These are phyloP conservation scores for Beauveria sp. DNA, from an alignment of 2,329 filamentous ascomycete genomes.

Conservation along the genomic window DNA sequence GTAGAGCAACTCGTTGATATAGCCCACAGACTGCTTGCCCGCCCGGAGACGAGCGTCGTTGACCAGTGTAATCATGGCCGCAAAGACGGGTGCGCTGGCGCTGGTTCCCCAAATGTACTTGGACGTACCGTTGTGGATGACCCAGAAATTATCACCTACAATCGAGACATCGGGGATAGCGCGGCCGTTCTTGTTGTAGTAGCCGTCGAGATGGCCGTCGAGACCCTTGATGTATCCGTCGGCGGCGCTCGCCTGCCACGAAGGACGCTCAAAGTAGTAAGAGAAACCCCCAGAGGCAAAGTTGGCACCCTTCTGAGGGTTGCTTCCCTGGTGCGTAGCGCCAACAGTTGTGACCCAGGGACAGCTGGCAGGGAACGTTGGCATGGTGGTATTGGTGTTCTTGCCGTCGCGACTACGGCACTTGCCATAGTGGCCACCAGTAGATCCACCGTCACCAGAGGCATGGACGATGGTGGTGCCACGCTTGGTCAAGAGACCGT, in stretches of 20 bases:
- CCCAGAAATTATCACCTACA: conserved; percentile 45
- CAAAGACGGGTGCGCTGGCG: conserved; percentile 11
- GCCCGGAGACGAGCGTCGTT: conserved; percentile 10
- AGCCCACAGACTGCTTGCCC: conserved; percentile 9
- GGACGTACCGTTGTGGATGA: conserved; percentile 18
- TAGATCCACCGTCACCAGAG: conserved; percentile 22
- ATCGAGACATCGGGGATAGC: conserved; percentile 37
- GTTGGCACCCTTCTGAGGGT: conserved; percentile 29
- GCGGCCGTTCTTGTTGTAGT: conserved; percentile 36
- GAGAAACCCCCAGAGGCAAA: conserved; percentile 37
- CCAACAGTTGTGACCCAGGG: conserved; percentile 28
- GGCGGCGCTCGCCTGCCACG: conserved; percentile 33
- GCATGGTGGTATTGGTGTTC: conserved; percentile 44
- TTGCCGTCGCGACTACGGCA: conserved; percentile 50
- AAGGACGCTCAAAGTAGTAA: conserved; percentile 34
- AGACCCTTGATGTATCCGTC: conserved; percentile 31
- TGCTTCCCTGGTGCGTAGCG: conserved; percentile 30
- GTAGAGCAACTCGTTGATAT: conserved; percentile 12
- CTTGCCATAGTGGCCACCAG: background rate
- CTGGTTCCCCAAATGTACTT: conserved; percentile 17
- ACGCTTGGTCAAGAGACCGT: conserved; percentile 25
- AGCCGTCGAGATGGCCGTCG: conserved; percentile 33
- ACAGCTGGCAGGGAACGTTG: conserved; percentile 44
- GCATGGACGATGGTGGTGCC: conserved; percentile 22
- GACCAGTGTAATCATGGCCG: conserved; percentile 11